Percentiles rank a stretch among this genome's conserved stretches.
Conservation (phyloP, 805 yeast species). For the Millerozyma miso region DNA sequence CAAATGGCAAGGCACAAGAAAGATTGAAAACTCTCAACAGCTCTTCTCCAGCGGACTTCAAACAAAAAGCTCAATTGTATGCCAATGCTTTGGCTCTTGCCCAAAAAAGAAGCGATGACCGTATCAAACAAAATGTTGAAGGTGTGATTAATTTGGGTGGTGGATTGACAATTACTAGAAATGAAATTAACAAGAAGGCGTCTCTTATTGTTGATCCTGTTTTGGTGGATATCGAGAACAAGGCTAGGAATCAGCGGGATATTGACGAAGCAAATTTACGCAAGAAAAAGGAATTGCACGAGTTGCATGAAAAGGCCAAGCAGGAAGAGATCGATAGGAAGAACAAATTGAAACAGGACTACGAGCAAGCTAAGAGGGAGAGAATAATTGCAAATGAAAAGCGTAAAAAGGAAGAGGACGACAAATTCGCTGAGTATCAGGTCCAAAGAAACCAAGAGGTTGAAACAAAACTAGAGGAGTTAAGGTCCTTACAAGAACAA, state of each 20-base stretch:
- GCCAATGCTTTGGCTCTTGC: constrained; percentile 76
- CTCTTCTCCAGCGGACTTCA: constrained; percentile 28
- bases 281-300: constrained; percentile 31
- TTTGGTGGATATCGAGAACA: constrained; percentile 61
- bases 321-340: constrained; percentile 24
- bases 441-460: constrained; percentile 26
- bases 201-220: constrained; percentile 78
- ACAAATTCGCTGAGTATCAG: constrained; percentile 25
- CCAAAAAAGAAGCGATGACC: constrained; percentile 57
- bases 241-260: constrained; percentile 68
- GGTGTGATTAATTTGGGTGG: constrained; percentile 74
- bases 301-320: constrained; percentile 27
- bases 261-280: constrained; percentile 30
- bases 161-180: constrained; percentile 71
- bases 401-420: constrained; percentile 29
- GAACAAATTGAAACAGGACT: constrained; percentile 30
- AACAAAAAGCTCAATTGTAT: constrained; percentile 52
- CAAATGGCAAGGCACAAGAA: constrained; percentile 44
- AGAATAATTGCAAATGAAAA: constrained; percentile 28
- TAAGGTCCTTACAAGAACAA: constrained; percentile 32
- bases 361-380: constrained; percentile 33
- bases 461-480: constrained; percentile 22
- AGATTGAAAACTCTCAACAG: constrained; percentile 29
- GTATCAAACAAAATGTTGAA: constrained; percentile 49
- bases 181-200: constrained; percentile 79